Evolutionary conservation across 192 early-diverging fungal genomes (phyloP), one percentile per base, ranked within the genome.

Genomic region (Spizellomyces punctatus): DNA sequence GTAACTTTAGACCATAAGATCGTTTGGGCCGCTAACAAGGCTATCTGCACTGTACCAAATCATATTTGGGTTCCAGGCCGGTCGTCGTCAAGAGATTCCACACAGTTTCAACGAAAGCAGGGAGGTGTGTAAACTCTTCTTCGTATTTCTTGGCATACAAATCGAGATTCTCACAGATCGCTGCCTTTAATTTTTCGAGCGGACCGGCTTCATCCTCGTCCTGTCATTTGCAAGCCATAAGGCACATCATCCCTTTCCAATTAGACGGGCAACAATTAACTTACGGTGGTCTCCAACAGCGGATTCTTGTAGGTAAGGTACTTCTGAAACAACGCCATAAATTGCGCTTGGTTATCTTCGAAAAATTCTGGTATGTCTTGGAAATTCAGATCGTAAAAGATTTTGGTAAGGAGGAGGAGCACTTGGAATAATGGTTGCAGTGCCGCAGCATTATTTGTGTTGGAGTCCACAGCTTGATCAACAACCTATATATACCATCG

Each of bases 351-450:
- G 76, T 98, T 87, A 77, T 97, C 95, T 73, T 98, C 96, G 66
- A 98, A 98, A 77, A 94, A 98, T 73, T 95, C 93, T 12, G 98
- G 96, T 61, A 97, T 79, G 78, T 99, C 98, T 80, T 98, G 96
- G 75, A 85, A 96, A 72, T 96, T 99, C 57, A 99, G 82, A 76
- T 92, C 91, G 73, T 95, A 95, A 77, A 90, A 99, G 62, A 99
- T 93, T 78, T 96, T 92, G 63, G 87, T 85, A 63, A 97, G 73
- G 7, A 95, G 84, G 58, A 89, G 79, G 22, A 99, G 66, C 12
- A 87, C 86, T 68, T 95, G 89, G 67, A 86, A 86, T 58, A 98
- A 81, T 19, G 90, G 78, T 50, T 86, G 80, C 54, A 98, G 78
- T 22, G 89, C 90, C 47, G 77, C 65, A 17, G 70, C 69, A 69